Evolutionary conservation across 1,284 basidiomycete genomes (phyloP).

Genomic region (Takashimella koratensis): DNA sequence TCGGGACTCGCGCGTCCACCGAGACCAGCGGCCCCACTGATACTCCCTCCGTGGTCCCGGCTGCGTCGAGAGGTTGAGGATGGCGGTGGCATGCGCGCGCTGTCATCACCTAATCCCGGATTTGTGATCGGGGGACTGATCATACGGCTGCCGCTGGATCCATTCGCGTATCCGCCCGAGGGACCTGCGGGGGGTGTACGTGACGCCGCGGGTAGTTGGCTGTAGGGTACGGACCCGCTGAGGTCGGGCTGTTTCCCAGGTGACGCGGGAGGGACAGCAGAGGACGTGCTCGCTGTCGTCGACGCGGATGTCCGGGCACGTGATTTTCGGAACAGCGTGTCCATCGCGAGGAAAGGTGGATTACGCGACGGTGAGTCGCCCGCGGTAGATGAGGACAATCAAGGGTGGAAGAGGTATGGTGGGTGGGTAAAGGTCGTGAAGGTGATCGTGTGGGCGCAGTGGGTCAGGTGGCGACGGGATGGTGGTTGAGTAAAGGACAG

Average conservation of each 20-base stretch:
- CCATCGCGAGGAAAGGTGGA: slow-evolving; percentile 17
- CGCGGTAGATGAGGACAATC: too few species aligned
- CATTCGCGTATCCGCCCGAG: slow-evolving; percentile 4
- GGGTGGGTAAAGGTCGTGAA: too few species aligned
- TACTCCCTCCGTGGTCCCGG: neutral
- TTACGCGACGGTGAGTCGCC: too few species aligned
- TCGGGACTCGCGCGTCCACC: slow-evolving; percentile 2
- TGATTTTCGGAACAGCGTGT: slow-evolving; percentile 32
- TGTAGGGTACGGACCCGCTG: slow-evolving; percentile 29
- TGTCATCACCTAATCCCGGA: slow-evolving; percentile 26
- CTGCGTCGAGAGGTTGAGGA: neutral
- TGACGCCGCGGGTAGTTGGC: slow-evolving; percentile 20
- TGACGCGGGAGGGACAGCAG: slow-evolving; percentile 8
- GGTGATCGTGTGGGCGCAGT: too few species aligned
- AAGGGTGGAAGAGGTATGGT: too few species aligned
- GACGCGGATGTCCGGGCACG: slow-evolving; percentile 23
- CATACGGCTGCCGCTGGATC: slow-evolving; percentile 9
- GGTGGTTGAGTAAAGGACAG: too few species aligned
- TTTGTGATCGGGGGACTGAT: slow-evolving; percentile 38
- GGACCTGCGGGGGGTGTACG: slow-evolving; percentile 21
- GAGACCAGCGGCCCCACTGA: neutral
- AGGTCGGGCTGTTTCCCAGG: slow-evolving; percentile 16
- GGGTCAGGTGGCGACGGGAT: too few species aligned
- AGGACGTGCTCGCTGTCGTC: slow-evolving; percentile 9
- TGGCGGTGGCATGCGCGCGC: slow-evolving; percentile 15